These are phyloP conservation scores for Candida succiphila DNA, from an alignment of 805 yeast genomes.

Conservation along the genomic window DNA sequence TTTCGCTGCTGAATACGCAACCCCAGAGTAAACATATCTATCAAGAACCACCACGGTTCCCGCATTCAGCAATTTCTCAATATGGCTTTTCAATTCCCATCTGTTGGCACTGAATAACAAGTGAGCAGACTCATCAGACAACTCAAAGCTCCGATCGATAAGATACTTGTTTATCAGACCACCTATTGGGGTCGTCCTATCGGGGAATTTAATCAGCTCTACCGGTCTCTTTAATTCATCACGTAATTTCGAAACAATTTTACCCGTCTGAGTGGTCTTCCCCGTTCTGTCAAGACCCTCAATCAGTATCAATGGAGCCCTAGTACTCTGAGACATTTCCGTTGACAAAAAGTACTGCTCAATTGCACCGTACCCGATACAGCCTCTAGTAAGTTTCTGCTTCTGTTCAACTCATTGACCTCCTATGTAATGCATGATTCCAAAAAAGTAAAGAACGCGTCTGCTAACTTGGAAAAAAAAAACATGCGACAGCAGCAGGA, in stretches of 20 bases:
- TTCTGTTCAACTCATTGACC: too few species aligned
- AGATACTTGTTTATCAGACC: slow-evolving; percentile 66
- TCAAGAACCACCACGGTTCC: slow-evolving; percentile 69
- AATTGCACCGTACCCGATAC: too few species aligned
- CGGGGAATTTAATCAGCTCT: slow-evolving; percentile 72
- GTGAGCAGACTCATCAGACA: slow-evolving; percentile 79
- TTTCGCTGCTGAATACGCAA: slow-evolving; percentile 87
- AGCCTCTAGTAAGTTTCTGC: too few species aligned
- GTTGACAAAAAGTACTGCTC: too few species aligned
- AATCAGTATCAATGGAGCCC: slow-evolving; percentile 62
- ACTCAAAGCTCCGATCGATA: slow-evolving; percentile 32
- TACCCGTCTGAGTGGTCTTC: slow-evolving; percentile 70
- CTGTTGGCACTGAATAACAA: slow-evolving; percentile 85
- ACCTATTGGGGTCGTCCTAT: slow-evolving; percentile 78
- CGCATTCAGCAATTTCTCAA: slow-evolving; percentile 30
- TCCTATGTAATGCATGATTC: too few species aligned
- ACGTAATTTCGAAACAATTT: slow-evolving; percentile 21
- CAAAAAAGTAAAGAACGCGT: too few species aligned
- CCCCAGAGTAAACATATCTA: slow-evolving; percentile 86
- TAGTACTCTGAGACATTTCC: too few species aligned
- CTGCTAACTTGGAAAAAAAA: slow-evolving; percentile 16
- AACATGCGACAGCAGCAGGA: slow-evolving; percentile 49
- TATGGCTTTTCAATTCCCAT: slow-evolving; percentile 65
- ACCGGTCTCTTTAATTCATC: slow-evolving; percentile 9
- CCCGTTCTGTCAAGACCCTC: slow-evolving; percentile 97